Evolutionary conservation across 164 flowering plant species (phyloP).

Genomic region (Macadamia integrifolia): DNA sequence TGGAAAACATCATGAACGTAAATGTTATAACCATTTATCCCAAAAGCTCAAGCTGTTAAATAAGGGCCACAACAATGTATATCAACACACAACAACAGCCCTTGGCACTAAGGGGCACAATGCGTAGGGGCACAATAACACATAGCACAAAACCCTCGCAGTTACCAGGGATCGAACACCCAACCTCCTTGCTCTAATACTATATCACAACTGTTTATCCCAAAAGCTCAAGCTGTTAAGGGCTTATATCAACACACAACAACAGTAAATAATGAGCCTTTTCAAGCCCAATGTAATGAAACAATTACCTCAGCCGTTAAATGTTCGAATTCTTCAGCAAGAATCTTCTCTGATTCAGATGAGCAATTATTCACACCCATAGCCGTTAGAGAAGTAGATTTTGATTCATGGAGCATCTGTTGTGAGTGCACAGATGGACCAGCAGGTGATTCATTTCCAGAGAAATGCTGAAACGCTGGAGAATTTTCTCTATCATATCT

Average conservation of each 20-base stretch:
- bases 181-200: too few relatives aligned
- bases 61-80: too few relatives aligned
- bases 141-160: too few relatives aligned
- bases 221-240: too few relatives aligned
- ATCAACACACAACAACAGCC: too few relatives aligned
- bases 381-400: slow-evolving; percentile 8
- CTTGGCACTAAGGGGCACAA: too few relatives aligned
- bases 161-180: too few relatives aligned
- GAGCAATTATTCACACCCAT: slow-evolving; percentile 5
- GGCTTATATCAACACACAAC: background rate
- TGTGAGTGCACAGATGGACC: slow-evolving; percentile 9
- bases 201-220: too few relatives aligned
- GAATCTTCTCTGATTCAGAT: slow-evolving; percentile 26
- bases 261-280: background rate
- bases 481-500: slow-evolving; percentile 12
- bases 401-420: slow-evolving; percentile 4
- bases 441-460: slow-evolving; percentile 15
- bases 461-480: background rate
- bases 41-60: too few relatives aligned
- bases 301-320: slow-evolving; percentile 45
- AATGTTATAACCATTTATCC: too few relatives aligned
- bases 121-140: too few relatives aligned
- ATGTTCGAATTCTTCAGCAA: slow-evolving; percentile 40
- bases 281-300: slow-evolving; percentile 1
- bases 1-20: too few relatives aligned